Evolutionary conservation across 164 flowering plant genomes (phyloP).

Genomic region (Vitis rupestris): DNA sequence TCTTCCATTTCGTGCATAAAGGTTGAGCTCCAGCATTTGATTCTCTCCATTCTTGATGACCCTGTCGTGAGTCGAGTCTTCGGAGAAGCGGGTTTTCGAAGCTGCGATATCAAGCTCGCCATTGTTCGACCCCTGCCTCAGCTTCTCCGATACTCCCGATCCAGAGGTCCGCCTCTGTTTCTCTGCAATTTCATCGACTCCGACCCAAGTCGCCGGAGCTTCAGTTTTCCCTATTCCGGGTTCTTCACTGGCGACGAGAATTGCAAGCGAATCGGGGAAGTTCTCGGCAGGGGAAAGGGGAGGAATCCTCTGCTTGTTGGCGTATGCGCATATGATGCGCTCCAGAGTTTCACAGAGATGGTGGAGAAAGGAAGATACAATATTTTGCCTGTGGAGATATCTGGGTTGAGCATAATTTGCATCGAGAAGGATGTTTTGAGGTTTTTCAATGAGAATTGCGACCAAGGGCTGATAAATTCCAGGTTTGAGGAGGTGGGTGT

Average conservation of each 20-base stretch:
- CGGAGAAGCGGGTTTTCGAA: conserved; percentile 84
- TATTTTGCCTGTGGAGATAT: conserved; percentile 41
- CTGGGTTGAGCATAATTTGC: conserved; percentile 43
- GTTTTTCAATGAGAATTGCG: conserved; percentile 27
- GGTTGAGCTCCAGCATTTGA: conserved; percentile 76
- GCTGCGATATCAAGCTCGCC: conserved; percentile 78
- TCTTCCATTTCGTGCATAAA: conserved; percentile 40
- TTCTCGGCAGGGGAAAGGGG: conserved; percentile 48
- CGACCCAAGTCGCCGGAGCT: conserved; percentile 22
- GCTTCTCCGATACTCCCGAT: conserved; percentile 35
- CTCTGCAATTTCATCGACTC: conserved; percentile 43
- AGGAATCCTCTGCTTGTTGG: conserved; percentile 86
- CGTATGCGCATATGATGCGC: conserved; percentile 50
- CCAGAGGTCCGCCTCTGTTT: conserved; percentile 56
- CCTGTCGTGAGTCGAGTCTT: conserved; percentile 93
- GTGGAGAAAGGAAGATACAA: conserved; percentile 31
- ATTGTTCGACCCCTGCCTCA: conserved; percentile 63
- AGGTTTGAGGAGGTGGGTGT: conserved; percentile 47
- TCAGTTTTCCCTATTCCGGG: conserved; percentile 43
- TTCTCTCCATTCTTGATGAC: conserved; percentile 87
- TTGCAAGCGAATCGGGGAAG: conserved; percentile 56
- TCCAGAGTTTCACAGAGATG: conserved; percentile 44
- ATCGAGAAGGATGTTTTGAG: conserved; percentile 44
- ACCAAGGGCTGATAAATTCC: conserved; percentile 23
- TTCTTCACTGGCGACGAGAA: conserved; percentile 40